phyloP scores from a whole-genome alignment of 2,329 filamentous ascomycete species.

The Neopestalotiopsis sp. region DNA sequence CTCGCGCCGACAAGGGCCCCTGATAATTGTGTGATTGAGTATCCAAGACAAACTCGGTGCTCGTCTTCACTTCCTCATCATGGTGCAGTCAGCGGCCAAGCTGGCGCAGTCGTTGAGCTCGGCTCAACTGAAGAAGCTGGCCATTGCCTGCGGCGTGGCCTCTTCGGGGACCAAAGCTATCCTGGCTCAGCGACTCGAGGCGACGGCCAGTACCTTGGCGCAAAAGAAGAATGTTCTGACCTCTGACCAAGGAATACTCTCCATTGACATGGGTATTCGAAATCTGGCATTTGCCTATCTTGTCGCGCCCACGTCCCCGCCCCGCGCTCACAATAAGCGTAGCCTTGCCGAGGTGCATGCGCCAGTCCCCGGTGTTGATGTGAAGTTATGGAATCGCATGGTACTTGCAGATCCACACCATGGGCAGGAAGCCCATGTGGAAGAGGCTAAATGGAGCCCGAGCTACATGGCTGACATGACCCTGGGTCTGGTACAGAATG shows the following conservation, averaged over 20 bases:
- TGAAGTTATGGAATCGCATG: conserved; percentile 41
- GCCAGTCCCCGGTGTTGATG: conserved; percentile 24
- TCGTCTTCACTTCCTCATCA: neutral
- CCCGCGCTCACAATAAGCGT: conserved; percentile 20
- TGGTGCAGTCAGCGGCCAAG: neutral
- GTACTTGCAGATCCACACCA: conserved; percentile 27
- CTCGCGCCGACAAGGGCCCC: no score
- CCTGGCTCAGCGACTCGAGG: conserved; percentile 55
- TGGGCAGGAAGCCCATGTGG: neutral
- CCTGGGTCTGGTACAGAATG: conserved; percentile 37
- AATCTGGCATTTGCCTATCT: conserved; percentile 79
- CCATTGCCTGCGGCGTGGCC: conserved; percentile 63
- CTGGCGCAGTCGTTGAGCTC: conserved; percentile 46
- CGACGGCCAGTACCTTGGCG: conserved; percentile 31
- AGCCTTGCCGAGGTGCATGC: conserved; percentile 14
- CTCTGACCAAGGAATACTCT: conserved; percentile 58
- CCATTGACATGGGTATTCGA: conserved; percentile 83
- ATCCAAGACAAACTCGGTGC: no score
- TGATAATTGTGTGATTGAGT: no score
- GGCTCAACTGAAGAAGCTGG: conserved; percentile 61
- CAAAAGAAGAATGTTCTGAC: conserved; percentile 22
- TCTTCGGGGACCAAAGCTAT: conserved; percentile 63
- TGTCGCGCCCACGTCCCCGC: conserved; percentile 24
- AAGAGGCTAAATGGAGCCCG: conserved; percentile 38
- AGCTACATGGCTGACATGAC: conserved; percentile 39